Evolutionary conservation across 108 stramenopile species (phyloP).

Genomic region (Cyclotella atomus): DNA sequence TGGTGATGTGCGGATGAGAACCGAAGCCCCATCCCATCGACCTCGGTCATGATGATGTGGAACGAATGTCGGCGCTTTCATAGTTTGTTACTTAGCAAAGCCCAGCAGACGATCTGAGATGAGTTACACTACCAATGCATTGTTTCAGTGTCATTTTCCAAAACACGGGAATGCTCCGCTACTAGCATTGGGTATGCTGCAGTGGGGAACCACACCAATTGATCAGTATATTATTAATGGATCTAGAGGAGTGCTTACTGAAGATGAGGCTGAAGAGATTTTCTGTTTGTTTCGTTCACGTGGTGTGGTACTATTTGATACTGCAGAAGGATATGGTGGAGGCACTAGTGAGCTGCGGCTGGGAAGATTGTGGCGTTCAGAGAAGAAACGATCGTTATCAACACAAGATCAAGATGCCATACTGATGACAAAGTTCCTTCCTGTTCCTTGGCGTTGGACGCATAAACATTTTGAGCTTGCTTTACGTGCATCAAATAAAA

Average conservation of each 20-base stretch:
- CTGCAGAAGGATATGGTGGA: conserved; percentile 84
- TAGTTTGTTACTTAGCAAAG: background rate
- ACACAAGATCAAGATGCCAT: conserved; percentile 17
- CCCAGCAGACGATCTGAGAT: background rate
- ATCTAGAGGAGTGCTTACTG: conserved; percentile 47
- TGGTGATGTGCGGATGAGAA: background rate
- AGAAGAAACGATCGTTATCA: conserved; percentile 1
- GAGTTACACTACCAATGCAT: conserved; percentile 7
- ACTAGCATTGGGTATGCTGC: conserved; percentile 52
- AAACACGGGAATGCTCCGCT: conserved; percentile 15
- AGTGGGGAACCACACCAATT: conserved; percentile 70
- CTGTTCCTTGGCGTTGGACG: conserved; percentile 67
- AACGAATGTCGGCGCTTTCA: no score
- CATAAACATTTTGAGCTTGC: conserved; percentile 58
- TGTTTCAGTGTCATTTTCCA: conserved; percentile 23
- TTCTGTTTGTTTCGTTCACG: conserved; percentile 26
- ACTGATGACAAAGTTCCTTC: conserved; percentile 75
- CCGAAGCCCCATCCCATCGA: background rate
- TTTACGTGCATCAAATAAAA: conserved; percentile 57
- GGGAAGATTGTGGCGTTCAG: conserved; percentile 38
- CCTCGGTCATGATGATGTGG: no score
- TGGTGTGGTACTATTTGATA: conserved; percentile 69
- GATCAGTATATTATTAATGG: conserved; percentile 61
- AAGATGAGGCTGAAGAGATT: conserved; percentile 37
- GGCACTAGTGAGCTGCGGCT: conserved; percentile 68